Base-by-base conservation (phyloP, 768 basidiomycete genomes). In the Boletus sensibilis region DNA sequence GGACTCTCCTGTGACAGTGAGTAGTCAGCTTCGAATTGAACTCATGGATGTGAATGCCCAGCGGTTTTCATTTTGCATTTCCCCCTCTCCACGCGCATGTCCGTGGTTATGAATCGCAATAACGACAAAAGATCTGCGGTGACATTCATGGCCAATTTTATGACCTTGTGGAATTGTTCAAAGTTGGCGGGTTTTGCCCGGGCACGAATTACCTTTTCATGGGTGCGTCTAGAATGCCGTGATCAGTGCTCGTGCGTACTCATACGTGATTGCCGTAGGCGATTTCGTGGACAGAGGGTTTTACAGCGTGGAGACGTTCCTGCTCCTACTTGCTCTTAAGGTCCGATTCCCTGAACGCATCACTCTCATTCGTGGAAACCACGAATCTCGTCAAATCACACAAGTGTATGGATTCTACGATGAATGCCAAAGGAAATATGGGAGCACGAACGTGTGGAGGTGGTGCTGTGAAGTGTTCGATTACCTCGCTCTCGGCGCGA, bases 401-500 rank as follows among this genome's bases (percentile, higher is more conserved):
- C 96, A 98, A 70, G 92, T 94, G 0, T 94, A 94, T 69, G 91
- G 92, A 20, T 93, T 93, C 67, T 93, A 92, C 73, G 96, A 98
- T 73, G 96, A 98, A 69, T 98, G 96, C 71, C 91, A 94, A 72
- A 78, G 95, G 35, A 98, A 98, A 72, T 98, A 97, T 66, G 95
- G 95, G 4, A 86, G 83, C 64, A 86, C 85, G 57, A 94, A 94
- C 72, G 96, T 98, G 53, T 98, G 96, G 95, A 76, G 96, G 61
- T 97, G 94, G 85, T 98, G 95, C 73, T 98, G 94, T 71, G 95
- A 98, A 67, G 94, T 98, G 10, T 99, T 99, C 64, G 96, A 98
- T 71, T 98, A 97, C 72, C 84, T 98, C 45, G 91, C 92, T 29
- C 77, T 98, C 39, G 94, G 90, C 13, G 96, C 96, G 18, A 86